Percentiles rank a stretch among this genome's conserved stretches.
Evolutionary conservation across 139 green algal genomes (phyloP).

Genomic region (Marvania coccoides): DNA sequence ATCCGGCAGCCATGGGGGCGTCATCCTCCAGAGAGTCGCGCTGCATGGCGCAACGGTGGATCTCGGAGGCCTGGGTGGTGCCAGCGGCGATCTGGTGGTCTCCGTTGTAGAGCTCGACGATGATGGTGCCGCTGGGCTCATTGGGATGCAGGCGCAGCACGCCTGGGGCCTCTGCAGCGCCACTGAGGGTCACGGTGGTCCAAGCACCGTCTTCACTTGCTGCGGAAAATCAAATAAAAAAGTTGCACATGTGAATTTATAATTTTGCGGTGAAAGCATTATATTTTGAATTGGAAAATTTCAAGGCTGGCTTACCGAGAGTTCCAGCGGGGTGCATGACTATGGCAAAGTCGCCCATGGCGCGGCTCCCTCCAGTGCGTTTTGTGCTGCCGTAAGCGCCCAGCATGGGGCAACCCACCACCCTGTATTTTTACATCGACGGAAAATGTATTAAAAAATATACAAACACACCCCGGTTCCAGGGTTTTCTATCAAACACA

Average conservation of each 20-base stretch:
- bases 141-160: not conserved
- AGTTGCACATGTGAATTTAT: no score
- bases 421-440: no score
- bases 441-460: no score
- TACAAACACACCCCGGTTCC: no score
- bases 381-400: not conserved
- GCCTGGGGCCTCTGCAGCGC: not conserved
- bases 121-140: not conserved
- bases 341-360: not conserved
- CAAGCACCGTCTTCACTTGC: not conserved
- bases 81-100: not conserved
- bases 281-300: no score
- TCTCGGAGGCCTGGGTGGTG: not conserved
- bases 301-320: no score
- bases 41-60: slow-evolving; percentile 5
- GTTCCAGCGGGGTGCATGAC: not conserved
- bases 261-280: no score
- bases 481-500: no score
- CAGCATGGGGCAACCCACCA: not conserved
- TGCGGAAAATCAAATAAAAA: no score
- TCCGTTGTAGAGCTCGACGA: not conserved
- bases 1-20: slow-evolving; percentile 1
- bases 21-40: slow-evolving; percentile 5
- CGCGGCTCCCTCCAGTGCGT: not conserved
- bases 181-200: not conserved